Percentiles rank a stretch among this genome's conserved stretches.
phyloP scores from a whole-genome alignment of 2,329 filamentous ascomycete species.

The Simplicillium aogashimaense region DNA sequence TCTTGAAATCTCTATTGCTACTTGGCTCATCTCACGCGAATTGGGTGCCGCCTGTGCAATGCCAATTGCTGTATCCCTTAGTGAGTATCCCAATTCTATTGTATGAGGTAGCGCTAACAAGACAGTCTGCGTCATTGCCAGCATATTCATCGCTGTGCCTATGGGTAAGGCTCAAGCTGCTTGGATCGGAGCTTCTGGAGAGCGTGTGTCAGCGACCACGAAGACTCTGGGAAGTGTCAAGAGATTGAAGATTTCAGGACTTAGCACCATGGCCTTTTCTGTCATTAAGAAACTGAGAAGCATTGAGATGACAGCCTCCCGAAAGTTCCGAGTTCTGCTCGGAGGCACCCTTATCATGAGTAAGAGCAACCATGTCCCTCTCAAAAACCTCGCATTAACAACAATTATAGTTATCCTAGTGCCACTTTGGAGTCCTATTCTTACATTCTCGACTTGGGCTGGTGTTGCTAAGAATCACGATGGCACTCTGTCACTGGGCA shows the following conservation, averaged over 20 bases:
- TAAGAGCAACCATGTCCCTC: conserved; percentile 2
- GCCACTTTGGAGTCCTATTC: conserved; percentile 11
- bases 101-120: conserved; percentile 27
- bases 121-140: conserved; percentile 21
- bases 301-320: conserved; percentile 4
- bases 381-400: conserved; percentile 12
- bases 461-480: conserved; percentile 6
- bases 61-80: conserved; percentile 18
- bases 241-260: conserved; percentile 37
- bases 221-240: conserved; percentile 39
- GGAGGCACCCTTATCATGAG: too few species aligned
- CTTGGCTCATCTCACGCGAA: conserved; percentile 18
- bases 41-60: conserved; percentile 29
- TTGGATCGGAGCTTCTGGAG: conserved; percentile 40
- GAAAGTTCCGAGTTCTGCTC: too few species aligned
- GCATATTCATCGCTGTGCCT: conserved; percentile 15
- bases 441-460: conserved; percentile 12
- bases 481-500: conserved; percentile 6
- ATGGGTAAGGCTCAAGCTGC: conserved; percentile 23
- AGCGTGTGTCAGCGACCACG: conserved; percentile 35
- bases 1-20: conserved; percentile 15
- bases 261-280: conserved; percentile 26
- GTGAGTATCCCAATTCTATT: too few species aligned
- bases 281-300: conserved; percentile 11
- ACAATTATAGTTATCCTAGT: conserved; percentile 7